Conservation (phyloP, 31 red algal genomes). For the Asparagopsis taxiformis region DNA sequence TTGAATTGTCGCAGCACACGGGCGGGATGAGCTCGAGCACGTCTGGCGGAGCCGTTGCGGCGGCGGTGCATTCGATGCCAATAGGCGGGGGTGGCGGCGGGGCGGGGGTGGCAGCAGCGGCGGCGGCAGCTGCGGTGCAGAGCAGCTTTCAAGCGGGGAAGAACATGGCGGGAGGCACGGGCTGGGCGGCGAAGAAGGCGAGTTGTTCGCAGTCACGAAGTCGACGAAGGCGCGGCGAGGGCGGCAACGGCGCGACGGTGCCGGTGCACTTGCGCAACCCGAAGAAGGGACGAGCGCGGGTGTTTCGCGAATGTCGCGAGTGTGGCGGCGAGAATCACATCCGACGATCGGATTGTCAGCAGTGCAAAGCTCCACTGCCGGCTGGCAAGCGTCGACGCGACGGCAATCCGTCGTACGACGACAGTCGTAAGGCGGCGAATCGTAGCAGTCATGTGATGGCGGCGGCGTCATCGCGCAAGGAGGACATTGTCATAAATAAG, state of each 20-base stretch:
- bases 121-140: too few relatives aligned
- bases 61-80: too few relatives aligned
- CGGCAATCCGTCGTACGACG: constrained; percentile 4
- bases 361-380: constrained; percentile 9
- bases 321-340: constrained; percentile 17
- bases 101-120: too few relatives aligned
- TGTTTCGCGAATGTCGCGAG: constrained; percentile 1
- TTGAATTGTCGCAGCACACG: too few relatives aligned
- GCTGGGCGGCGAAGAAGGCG: not conserved
- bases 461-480: too few relatives aligned
- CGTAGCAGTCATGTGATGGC: too few relatives aligned
- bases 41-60: too few relatives aligned
- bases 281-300: constrained; percentile 22
- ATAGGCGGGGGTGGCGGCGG: too few relatives aligned
- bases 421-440: not conserved
- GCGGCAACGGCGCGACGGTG: not conserved
- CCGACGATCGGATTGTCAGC: not conserved
- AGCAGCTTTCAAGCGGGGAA: too few relatives aligned
- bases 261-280: constrained; percentile 15
- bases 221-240: not conserved
- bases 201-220: not conserved
- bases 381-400: constrained; percentile 24
- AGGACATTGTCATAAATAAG: too few relatives aligned
- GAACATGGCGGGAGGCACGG: too few relatives aligned
- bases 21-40: too few relatives aligned